phyloP scores from a whole-genome alignment of 169 alveolate genomes.

The Amoebophrya sp. region DNA sequence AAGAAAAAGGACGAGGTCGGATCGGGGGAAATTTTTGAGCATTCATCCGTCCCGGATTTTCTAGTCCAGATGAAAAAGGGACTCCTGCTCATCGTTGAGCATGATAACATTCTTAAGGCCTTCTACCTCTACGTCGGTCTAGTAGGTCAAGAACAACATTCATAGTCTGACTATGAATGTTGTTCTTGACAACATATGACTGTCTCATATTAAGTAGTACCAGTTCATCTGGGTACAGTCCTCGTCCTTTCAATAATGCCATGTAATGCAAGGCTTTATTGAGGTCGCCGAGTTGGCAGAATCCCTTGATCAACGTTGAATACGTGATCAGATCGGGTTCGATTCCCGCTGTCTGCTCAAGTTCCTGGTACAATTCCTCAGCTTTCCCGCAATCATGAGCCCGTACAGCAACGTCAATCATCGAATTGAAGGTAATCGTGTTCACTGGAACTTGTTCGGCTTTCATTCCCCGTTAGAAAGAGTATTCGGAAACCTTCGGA shows the following conservation, averaged over 20 bases:
- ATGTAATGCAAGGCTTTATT: neutral
- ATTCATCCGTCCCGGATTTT: too few relatives aligned
- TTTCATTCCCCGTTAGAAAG: neutral
- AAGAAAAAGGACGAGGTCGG: too few relatives aligned
- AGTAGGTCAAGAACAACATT: too few relatives aligned
- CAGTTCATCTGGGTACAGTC: neutral
- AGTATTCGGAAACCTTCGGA: too few relatives aligned
- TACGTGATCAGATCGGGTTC: neutral
- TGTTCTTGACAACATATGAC: too few relatives aligned
- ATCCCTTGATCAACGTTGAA: neutral
- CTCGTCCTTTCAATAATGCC: neutral
- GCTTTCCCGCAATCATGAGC: neutral
- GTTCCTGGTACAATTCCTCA: neutral
- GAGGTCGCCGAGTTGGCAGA: neutral
- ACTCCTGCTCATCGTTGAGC: too few relatives aligned
- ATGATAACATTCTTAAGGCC: too few relatives aligned
- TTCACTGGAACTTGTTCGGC: neutral
- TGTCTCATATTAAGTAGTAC: too few relatives aligned
- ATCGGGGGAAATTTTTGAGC: too few relatives aligned
- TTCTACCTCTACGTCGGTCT: too few relatives aligned
- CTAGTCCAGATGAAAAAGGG: too few relatives aligned
- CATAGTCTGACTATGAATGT: too few relatives aligned
- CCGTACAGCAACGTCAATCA: constrained; percentile 6
- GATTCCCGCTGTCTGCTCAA: neutral
- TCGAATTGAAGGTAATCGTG: neutral